Percentiles rank a stretch among this genome's conserved stretches.
phyloP scores from a whole-genome alignment of 2,329 filamentous ascomycete species.

The Cercospora nicotianae region DNA sequence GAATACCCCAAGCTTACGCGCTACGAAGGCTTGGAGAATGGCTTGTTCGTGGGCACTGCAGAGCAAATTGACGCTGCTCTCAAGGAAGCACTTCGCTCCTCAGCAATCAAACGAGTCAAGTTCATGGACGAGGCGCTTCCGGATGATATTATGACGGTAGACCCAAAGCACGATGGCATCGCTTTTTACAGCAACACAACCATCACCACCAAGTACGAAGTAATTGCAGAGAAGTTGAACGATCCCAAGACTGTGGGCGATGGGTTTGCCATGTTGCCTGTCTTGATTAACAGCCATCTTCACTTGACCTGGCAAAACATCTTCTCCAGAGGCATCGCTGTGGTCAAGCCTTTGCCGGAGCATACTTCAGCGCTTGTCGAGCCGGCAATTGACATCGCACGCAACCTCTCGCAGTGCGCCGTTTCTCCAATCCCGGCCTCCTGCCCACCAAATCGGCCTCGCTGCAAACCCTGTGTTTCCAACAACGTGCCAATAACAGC shows the following conservation, averaged over 20 bases:
- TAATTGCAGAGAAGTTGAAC: conserved; percentile 63
- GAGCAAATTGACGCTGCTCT: conserved; percentile 47
- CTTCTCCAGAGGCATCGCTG: conserved; percentile 73
- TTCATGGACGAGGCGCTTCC: conserved; percentile 64
- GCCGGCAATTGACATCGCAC: conserved; percentile 70
- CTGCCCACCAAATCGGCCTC: conserved; percentile 77
- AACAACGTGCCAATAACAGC: conserved; percentile 67
- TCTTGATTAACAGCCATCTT: conserved; percentile 80
- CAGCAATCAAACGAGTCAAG: conserved; percentile 61
- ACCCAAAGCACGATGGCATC: conserved; percentile 65
- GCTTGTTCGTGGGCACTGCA: conserved; percentile 70
- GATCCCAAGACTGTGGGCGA: conserved; percentile 52
- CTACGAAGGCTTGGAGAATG: conserved; percentile 70
- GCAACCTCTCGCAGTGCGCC: conserved; percentile 73
- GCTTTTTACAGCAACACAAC: conserved; percentile 72
- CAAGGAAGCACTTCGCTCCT: conserved; percentile 43
- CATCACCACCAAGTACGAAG: conserved; percentile 66
- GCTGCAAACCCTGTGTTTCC: conserved; percentile 72
- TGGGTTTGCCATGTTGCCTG: conserved; percentile 66
- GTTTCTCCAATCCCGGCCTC: conserved; percentile 69
- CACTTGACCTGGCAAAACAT: conserved; percentile 80
- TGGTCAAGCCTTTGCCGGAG: conserved; percentile 75
- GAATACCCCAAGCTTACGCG: conserved; percentile 72
- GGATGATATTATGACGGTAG: conserved; percentile 62
- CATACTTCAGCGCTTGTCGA: conserved; percentile 72